Conservation (phyloP, 345 rosid genomes). For the Acer negundo region DNA sequence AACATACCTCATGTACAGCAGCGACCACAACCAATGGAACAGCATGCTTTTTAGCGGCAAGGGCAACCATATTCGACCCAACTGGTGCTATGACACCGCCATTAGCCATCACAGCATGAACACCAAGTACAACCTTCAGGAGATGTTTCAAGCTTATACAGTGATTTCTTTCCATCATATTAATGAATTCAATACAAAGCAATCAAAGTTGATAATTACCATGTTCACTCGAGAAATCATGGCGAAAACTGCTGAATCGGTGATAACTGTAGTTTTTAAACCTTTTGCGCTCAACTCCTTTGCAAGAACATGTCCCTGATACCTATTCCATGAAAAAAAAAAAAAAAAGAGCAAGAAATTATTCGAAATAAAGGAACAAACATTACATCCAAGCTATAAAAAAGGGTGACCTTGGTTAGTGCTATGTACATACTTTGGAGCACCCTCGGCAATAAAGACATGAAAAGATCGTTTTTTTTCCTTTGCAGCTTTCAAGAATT, state of each 20-base stretch:
- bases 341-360: slow-evolving; percentile 15
- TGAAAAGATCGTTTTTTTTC: slow-evolving; percentile 54
- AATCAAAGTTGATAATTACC: slow-evolving; percentile 26
- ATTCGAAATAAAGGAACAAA: not conserved
- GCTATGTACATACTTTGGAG: slow-evolving; percentile 48
- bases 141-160: slow-evolving; percentile 2
- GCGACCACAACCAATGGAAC: slow-evolving; percentile 50
- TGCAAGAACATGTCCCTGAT: slow-evolving; percentile 60
- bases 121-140: slow-evolving; percentile 45
- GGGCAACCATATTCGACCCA: slow-evolving; percentile 48
- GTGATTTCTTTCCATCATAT: slow-evolving; percentile 30
- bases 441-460: slow-evolving; percentile 63
- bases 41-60: slow-evolving; percentile 47
- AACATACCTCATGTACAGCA: slow-evolving; percentile 44
- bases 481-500: slow-evolving; percentile 58
- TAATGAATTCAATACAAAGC: not conserved
- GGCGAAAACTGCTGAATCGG: slow-evolving; percentile 65
- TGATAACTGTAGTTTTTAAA: slow-evolving; percentile 47
- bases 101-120: slow-evolving; percentile 51
- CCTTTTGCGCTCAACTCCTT: slow-evolving; percentile 54
- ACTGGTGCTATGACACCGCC: slow-evolving; percentile 48
- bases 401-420: not conserved
- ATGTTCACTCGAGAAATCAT: slow-evolving; percentile 59
- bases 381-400: not conserved
- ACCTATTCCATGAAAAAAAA: slow-evolving; percentile 38